Conservation (phyloP, 2,329 filamentous ascomycete genomes). For the Dactylellina leptospora region DNA sequence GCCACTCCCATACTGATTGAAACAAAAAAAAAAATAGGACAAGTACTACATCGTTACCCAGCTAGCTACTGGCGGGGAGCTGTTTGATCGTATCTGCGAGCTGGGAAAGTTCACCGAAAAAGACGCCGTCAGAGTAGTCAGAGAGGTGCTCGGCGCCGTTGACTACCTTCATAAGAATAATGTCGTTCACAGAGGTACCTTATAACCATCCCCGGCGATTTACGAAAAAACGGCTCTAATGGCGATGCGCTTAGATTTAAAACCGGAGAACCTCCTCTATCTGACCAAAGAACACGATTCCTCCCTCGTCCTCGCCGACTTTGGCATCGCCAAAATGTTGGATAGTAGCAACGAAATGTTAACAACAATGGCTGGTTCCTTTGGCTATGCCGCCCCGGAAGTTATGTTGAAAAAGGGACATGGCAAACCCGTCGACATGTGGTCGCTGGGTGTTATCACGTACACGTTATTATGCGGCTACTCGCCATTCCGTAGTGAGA, state of each 20-base stretch:
- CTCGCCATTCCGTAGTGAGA: slow-evolving; percentile 96
- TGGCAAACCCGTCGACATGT: slow-evolving; percentile 98
- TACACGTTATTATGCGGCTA: slow-evolving; percentile 98
- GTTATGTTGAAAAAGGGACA: slow-evolving; percentile 98
- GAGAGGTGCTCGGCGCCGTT: slow-evolving; percentile 89
- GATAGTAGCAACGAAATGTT: slow-evolving; percentile 89
- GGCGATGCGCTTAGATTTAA: slow-evolving; percentile 73
- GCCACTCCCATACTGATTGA: slow-evolving; percentile 1
- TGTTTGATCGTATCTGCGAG: slow-evolving; percentile 98
- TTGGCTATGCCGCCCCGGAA: slow-evolving; percentile 96
- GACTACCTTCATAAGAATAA: slow-evolving; percentile 94
- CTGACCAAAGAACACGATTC: slow-evolving; percentile 80
- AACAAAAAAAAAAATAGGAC: slow-evolving; percentile 69
- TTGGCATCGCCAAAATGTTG: slow-evolving; percentile 98
- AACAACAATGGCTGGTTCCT: slow-evolving; percentile 98
- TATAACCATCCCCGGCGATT: slow-evolving; percentile 27
- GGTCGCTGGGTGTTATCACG: slow-evolving; percentile 98
- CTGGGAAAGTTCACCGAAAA: slow-evolving; percentile 98
- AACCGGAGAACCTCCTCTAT: slow-evolving; percentile 97
- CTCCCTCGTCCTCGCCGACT: slow-evolving; percentile 91
- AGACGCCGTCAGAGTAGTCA: slow-evolving; percentile 94
- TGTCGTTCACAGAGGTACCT: slow-evolving; percentile 88
- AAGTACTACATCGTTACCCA: slow-evolving; percentile 99
- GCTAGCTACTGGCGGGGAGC: slow-evolving; percentile 90
- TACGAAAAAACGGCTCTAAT: background rate